Evolutionary conservation across 2,329 filamentous ascomycete genomes (phyloP), one percentile per base, ranked within the genome.

Genomic region (Pyrenophora tritici-repentis): DNA sequence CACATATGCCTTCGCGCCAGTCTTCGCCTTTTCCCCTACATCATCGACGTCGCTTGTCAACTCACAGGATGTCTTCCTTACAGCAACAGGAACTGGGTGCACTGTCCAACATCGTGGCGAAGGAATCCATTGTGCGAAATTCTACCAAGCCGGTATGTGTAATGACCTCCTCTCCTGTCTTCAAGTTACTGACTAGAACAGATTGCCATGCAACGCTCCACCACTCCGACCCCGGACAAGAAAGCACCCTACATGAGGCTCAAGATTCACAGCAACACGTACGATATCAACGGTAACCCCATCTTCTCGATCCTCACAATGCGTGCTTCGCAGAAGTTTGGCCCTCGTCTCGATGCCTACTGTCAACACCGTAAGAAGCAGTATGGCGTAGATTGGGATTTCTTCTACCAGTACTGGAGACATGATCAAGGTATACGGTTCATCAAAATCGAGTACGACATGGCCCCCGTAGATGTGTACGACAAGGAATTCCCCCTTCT

Each of bases 291-390:
- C 6, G 40, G 39, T 6, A 35, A 31, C 7, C 40, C 47, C 2
- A 55, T 61, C 20, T 59, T 59, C 41, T 61, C 55, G 4, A 43
- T 61, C 16, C 53, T 62, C 16, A 44, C 42, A 8, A 57, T 62
- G 22, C 36, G 32, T 8, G 12, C 34, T 8, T 26, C 37, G 13
- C 48, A 57, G 13, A 24, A 22, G 16, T 61, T 61, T 7, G 58
- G 59, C 7, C 59, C 59, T 2, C 40, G 37, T 20, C 47, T 62
- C 1, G 31, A 55, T 3, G 46, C 50, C n/a, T 62, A 59, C 37
- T 62, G 59, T 24, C 24, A 36, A 13, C 43, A 53, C 6, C 55
- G 59, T 13, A 53, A 50, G 16, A 56, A 57, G 20, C 26, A 44
- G 13, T 57, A 46, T 29, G 55, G 53, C 6, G 31, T 41, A 6